Base-by-base conservation (phyloP, 2,329 filamentous ascomycete genomes). In the Neurospora sp. region DNA sequence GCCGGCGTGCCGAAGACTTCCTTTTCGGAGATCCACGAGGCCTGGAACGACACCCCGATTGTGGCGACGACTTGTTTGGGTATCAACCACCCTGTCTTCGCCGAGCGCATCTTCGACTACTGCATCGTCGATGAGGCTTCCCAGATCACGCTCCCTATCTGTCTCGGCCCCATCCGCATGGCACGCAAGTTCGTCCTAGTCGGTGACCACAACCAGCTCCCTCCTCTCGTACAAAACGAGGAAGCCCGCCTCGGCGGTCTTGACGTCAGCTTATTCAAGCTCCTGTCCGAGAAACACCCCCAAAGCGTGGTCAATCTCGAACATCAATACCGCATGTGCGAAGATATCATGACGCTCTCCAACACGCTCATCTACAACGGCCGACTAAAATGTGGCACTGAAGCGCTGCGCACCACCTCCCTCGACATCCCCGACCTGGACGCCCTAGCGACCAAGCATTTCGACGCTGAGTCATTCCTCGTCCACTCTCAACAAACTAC, bases 111-210 rank as follows among this genome's bases (percentile, higher is more conserved):
- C 0, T 99, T 99, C 75, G 96, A 99, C 80, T 98, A 97, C 78
- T 99, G 96, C 77, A 98, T 99, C 72, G 95, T 99, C 4, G 96
- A 99, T 74, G 96, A 99, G 80, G 96, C 96, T 0, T 97, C 94
- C 2, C 96, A 99, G 77, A 98, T 99, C 77, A 99, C 96, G 0
- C 83, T 99, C 23, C 96, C 96, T 0, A 95, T 97, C 23, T 98
- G 96, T 74, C 84, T 98, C 0, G 96, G 96, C 0, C 96, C 96
- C 0, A 96, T 99, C 74, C 89, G 96, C 11, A 92, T 97, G 88
- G 93, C 96, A 5, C 88, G 88, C 67, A 97, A 91, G 0, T 99
- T 99, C 79, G 92, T 99, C 19, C 87, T 99, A 0, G 96, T 99
- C 0, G 96, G 96, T 15, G 96, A 99, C 78, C 96, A 99, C 79